phyloP scores from a whole-genome alignment of 176 grass and related monocot genomes.

The Pharus latifolius region DNA sequence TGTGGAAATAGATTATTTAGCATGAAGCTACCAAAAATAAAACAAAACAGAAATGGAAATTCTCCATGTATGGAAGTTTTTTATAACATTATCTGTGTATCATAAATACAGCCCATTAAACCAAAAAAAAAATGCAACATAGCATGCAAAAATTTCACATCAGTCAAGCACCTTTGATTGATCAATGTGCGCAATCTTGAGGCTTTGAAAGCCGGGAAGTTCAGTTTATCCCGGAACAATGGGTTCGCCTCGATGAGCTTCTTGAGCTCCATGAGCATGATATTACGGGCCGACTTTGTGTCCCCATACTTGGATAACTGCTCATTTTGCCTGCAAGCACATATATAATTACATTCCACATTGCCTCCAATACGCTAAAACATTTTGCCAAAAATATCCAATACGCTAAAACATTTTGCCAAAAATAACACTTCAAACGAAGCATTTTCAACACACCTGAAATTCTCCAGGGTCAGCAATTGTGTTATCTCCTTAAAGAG shows the following conservation, averaged over 20 bases:
- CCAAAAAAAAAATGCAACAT: neutral
- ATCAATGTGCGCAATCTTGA: constrained; percentile 94
- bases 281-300: constrained; percentile 97
- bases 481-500: constrained; percentile 99
- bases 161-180: constrained; percentile 74
- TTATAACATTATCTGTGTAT: neutral
- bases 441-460: constrained; percentile 36
- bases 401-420: constrained; percentile 1
- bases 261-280: constrained; percentile 98
- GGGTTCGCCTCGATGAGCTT: constrained; percentile 97
- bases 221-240: constrained; percentile 89
- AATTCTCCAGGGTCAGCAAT: constrained; percentile 95
- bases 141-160: constrained; percentile 4
- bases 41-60: constrained; percentile 10
- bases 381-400: constrained; percentile 9
- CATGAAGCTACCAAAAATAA: neutral
- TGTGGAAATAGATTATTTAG: neutral
- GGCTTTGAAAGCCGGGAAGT: constrained; percentile 93
- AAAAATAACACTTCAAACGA: constrained; percentile 3
- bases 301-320: constrained; percentile 98
- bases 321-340: constrained; percentile 84
- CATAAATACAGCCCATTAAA: no score
- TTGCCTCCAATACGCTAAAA: neutral
- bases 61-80: constrained; percentile 2
- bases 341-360: neutral